Conservation (phyloP, 352 stramenopile genomes). For the Albugo laibachii region DNA sequence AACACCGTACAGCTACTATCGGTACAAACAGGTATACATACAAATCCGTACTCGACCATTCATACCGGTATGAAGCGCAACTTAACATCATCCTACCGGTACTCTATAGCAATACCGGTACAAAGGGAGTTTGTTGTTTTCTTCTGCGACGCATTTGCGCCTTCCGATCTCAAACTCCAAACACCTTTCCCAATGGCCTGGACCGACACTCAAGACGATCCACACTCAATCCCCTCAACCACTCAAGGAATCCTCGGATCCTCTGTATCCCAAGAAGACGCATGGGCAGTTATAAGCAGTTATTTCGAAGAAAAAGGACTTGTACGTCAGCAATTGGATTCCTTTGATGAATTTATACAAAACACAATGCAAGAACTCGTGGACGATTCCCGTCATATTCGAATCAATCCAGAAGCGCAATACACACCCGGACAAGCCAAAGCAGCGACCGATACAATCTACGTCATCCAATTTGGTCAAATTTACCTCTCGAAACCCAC, state of each 20-base stretch:
- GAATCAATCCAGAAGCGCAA: constrained; percentile 91
- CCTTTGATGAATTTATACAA: constrained; percentile 99
- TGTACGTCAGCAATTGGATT: constrained; percentile 98
- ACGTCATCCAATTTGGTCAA: constrained; percentile 95
- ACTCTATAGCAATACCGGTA: too few species aligned
- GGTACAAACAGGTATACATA: too few species aligned
- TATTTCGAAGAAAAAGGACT: constrained; percentile 99
- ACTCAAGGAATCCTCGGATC: constrained; percentile 10
- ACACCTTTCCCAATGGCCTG: too few species aligned
- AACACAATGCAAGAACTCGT: constrained; percentile 99
- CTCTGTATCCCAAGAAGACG: constrained; percentile 95
- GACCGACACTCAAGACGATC: too few species aligned
- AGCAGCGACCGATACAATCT: constrained; percentile 79
- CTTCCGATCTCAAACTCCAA: too few species aligned
- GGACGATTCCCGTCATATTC: constrained; percentile 92
- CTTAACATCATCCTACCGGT: too few species aligned
- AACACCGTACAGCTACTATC: too few species aligned
- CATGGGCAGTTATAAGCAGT: constrained; percentile 96
- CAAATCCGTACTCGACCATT: too few species aligned
- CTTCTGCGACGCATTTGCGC: too few species aligned
- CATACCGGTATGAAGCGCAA: too few species aligned
- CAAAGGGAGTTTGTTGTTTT: too few species aligned
- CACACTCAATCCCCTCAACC: too few species aligned
- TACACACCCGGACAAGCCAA: constrained; percentile 90
- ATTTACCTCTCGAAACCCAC: constrained; percentile 96